A percentile compares a stretch with the other conserved stretches of the same genome.
phyloP scores from a whole-genome alignment of 1,284 basidiomycete genomes.

The Rhodotorula sp. region DNA sequence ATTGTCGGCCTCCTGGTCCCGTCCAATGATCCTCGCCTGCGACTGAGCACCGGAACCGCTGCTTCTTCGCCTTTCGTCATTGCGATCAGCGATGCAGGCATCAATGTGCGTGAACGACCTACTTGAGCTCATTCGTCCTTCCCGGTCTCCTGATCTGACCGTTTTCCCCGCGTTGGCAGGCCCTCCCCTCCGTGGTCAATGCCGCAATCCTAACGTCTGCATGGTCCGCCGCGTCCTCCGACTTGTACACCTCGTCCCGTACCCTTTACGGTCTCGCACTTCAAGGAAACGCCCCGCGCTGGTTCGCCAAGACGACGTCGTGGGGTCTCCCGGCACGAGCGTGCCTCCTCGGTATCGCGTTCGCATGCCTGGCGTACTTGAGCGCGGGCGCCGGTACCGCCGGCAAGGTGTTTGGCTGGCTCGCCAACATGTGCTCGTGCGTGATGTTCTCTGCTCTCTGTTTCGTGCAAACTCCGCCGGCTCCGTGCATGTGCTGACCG shows the following conservation, averaged over 20 bases:
- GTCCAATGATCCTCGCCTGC: slow-evolving; percentile 61
- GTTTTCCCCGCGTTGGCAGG: neutral
- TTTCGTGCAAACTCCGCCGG: too few relatives aligned
- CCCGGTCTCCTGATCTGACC: neutral
- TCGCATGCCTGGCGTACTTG: slow-evolving; percentile 59
- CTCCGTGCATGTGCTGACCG: neutral
- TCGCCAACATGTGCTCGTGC: slow-evolving; percentile 36
- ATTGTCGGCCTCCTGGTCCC: slow-evolving; percentile 66
- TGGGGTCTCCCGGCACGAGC: slow-evolving; percentile 65
- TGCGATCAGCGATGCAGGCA: slow-evolving; percentile 37
- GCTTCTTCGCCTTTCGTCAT: slow-evolving; percentile 41
- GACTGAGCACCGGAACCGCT: slow-evolving; percentile 48
- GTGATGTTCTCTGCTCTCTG: neutral
- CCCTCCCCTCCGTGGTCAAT: slow-evolving; percentile 48
- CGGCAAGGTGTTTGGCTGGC: slow-evolving; percentile 47
- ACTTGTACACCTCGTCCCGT: slow-evolving; percentile 57
- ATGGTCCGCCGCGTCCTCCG: slow-evolving; percentile 57
- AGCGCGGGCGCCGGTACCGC: neutral
- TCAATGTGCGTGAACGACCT: slow-evolving; percentile 16
- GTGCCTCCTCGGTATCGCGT: slow-evolving; percentile 55
- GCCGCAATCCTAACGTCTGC: slow-evolving; percentile 54
- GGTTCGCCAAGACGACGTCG: slow-evolving; percentile 64
- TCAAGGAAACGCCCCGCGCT: slow-evolving; percentile 65
- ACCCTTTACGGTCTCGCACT: slow-evolving; percentile 56
- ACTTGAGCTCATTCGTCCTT: neutral